Conservation (phyloP, 192 early-diverging fungal species). For the Coemansia sp. region DNA sequence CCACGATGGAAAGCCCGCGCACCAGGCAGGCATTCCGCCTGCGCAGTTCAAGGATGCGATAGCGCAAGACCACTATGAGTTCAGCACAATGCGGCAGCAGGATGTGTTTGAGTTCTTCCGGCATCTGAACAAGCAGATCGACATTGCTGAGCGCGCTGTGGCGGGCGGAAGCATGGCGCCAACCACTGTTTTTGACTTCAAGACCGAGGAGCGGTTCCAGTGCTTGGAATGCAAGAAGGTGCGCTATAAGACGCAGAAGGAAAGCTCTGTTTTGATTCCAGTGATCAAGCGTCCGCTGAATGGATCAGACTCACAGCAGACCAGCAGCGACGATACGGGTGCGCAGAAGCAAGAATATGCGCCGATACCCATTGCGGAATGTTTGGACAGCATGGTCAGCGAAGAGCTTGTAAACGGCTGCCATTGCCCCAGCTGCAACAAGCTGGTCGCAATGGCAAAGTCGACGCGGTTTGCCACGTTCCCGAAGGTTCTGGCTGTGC, state of each 20-base stretch:
- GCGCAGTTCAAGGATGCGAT: conserved; percentile 89
- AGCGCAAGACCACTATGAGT: conserved; percentile 90
- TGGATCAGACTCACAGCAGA: not conserved
- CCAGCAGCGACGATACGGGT: conserved; percentile 1
- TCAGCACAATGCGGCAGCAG: conserved; percentile 97
- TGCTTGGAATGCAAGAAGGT: conserved; percentile 83
- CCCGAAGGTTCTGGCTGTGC: conserved; percentile 71
- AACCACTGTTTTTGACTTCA: conserved; percentile 77
- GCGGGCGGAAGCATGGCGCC: conserved; percentile 63
- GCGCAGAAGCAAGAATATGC: conserved; percentile 17
- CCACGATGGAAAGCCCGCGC: conserved; percentile 46
- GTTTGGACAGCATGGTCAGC: conserved; percentile 61
- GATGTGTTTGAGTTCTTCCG: conserved; percentile 95
- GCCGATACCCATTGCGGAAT: conserved; percentile 63
- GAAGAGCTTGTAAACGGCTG: conserved; percentile 62
- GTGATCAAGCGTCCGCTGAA: conserved; percentile 63
- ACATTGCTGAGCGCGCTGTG: conserved; percentile 73
- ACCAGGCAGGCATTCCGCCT: conserved; percentile 84
- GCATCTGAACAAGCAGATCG: conserved; percentile 70
- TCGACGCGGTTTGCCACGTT: conserved; percentile 73
- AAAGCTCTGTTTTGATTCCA: conserved; percentile 62
- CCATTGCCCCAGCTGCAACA: conserved; percentile 63
- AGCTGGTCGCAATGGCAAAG: conserved; percentile 62
- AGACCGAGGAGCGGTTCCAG: conserved; percentile 79
- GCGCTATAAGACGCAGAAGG: conserved; percentile 64